Evolutionary conservation across 768 basidiomycete species (phyloP), one percentile per base, ranked within the genome.

Genomic region (Vishniacozyma victoriae): DNA sequence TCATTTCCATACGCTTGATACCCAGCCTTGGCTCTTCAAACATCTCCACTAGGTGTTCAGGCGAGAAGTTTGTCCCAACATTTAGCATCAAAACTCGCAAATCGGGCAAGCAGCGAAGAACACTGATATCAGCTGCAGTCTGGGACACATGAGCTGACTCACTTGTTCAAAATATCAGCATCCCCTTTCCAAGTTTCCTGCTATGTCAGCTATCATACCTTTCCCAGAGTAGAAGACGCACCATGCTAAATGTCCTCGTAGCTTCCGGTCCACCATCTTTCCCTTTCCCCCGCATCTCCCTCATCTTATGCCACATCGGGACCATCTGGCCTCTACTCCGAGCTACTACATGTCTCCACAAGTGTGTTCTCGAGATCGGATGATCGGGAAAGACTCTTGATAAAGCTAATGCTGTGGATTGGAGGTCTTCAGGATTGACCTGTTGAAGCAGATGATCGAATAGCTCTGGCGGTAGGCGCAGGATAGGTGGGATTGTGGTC

Each of bases 41-140:
- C 26, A 90, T 75, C 42, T 84, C 82, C 53, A 84, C 82, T 42
- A 91, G 67, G 69, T 89, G 85, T 55, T 91, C 87, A 2, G 89
- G 89, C 0, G 81, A 68, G 66, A 89, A 89, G 52, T 82, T 81
- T 0, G 87, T 82, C 0, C 90, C 91, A 52, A 92, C 76, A 68
- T 80, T 81, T 41, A 95, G 67, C 20, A 67, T 72, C 52, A 93
- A 64, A 0, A 72, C 71, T 20, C 69, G 64, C 16, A 86, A 55
- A 16, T 73, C 70, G 1, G 80, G 76, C 7, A 91, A 72, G 27
- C 83, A 71, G 18, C 72, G 67, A 16, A 90, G 55, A n/a, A 87
- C 61, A 62, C 62, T 69, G 22, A 24, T 27, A 9, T 13, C 36
- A 15, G 13, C 37, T 40, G 5, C 5, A 7, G 41, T 4, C 16